phyloP scores from a whole-genome alignment of 768 basidiomycete species.

The Suillus americanus region DNA sequence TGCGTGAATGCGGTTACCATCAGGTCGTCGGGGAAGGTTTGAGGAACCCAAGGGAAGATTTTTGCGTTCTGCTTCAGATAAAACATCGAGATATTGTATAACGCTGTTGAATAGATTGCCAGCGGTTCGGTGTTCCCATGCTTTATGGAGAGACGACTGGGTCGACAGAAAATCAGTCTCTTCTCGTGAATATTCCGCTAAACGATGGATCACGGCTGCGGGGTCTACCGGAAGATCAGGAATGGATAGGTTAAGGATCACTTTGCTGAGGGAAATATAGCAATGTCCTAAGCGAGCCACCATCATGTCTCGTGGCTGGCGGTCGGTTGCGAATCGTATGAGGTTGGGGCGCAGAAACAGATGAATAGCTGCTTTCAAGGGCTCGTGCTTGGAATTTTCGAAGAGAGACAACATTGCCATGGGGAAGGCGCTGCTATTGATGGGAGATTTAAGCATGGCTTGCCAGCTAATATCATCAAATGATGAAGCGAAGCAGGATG shows the following conservation, averaged over 20 bases:
- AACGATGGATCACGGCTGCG: conserved; percentile 57
- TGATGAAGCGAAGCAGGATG: conserved; percentile 43
- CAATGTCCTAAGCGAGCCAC: conserved; percentile 40
- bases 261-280: conserved; percentile 62
- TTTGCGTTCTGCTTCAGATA: conserved; percentile 31
- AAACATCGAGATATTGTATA: conserved; percentile 42
- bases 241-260: conserved; percentile 71
- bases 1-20: conserved; percentile 50
- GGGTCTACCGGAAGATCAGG: conserved; percentile 90
- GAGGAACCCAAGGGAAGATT: conserved; percentile 26
- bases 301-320: conserved; percentile 16
- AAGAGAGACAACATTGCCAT: conserved; percentile 31
- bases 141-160: conserved; percentile 53
- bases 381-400: conserved; percentile 31
- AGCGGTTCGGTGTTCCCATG: conserved; percentile 53
- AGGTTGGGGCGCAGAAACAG: conserved; percentile 24
- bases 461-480: conserved; percentile 30
- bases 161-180: conserved; percentile 40
- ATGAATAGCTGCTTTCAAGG: conserved; percentile 35
- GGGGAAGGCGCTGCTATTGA: conserved; percentile 18
- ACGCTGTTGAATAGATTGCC: conserved; percentile 57
- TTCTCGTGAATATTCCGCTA: conserved; percentile 41
- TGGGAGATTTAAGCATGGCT: conserved; percentile 11
- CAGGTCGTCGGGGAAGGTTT: conserved; percentile 34
- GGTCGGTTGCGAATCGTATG: conserved; percentile 16